phyloP scores from a whole-genome alignment of 108 stramenopile species.

The Nitzschia sp. region DNA sequence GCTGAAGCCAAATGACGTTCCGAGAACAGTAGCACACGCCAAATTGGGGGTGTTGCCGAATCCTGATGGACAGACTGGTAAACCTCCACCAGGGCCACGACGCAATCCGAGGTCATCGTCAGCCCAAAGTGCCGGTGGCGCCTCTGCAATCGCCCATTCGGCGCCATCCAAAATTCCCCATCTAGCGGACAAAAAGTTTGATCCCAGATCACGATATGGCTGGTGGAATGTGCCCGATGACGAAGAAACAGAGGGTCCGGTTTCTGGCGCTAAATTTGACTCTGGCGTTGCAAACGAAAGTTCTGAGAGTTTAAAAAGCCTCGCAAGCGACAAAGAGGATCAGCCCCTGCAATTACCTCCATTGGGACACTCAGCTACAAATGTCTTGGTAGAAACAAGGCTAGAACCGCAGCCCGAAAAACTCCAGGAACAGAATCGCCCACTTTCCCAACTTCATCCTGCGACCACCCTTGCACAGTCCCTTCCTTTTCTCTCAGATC shows the following conservation, averaged over 20 bases:
- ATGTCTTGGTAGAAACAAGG: conserved; percentile 55
- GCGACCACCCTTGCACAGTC: conserved; percentile 69
- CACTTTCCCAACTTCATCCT: conserved; percentile 67
- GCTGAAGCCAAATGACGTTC: neutral
- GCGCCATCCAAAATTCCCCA: neutral
- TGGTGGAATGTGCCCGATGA: conserved; percentile 42
- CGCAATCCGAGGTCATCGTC: neutral
- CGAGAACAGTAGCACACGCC: neutral
- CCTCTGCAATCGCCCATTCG: neutral
- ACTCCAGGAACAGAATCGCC: conserved; percentile 69
- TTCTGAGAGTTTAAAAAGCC: neutral
- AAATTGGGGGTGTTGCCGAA: neutral
- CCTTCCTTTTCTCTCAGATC: conserved; percentile 85
- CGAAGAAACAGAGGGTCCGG: neutral
- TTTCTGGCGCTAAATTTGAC: neutral
- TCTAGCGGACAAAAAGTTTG: conserved; percentile 20
- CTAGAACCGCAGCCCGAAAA: conserved; percentile 63
- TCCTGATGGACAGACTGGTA: neutral
- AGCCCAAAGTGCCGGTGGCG: neutral
- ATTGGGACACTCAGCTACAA: conserved; percentile 49
- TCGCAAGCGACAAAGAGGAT: neutral
- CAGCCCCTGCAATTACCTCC: conserved; percentile 44
- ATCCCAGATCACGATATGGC: conserved; percentile 36
- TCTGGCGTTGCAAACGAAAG: neutral
- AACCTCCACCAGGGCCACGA: neutral